phyloP scores from a whole-genome alignment of 176 grass and related monocot species.

The Oryza glumipatula region DNA sequence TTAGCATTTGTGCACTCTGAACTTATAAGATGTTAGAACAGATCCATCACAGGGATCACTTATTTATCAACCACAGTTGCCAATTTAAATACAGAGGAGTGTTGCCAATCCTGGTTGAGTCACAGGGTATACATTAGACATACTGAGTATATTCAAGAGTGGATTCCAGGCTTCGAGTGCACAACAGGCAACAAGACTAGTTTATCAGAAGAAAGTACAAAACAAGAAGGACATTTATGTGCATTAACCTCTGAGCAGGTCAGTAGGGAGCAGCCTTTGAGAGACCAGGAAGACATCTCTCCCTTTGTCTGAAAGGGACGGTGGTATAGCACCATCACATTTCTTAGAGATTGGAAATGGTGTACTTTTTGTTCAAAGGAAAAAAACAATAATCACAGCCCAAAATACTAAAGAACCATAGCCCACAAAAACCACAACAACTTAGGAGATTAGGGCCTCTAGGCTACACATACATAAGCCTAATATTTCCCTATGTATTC shows the following conservation, averaged over 20 bases:
- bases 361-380: conserved; percentile 12
- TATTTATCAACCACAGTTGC: conserved; percentile 15
- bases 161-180: neutral
- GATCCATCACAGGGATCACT: conserved; percentile 2
- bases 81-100: conserved; percentile 23
- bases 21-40: conserved; percentile 8
- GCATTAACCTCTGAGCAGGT: neutral
- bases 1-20: neutral
- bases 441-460: neutral
- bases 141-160: neutral
- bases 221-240: neutral
- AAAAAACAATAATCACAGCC: conserved; percentile 14
- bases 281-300: neutral
- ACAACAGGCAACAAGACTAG: conserved; percentile 1
- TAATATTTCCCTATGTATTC: conserved; percentile 16
- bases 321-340: neutral
- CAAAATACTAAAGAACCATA: conserved; percentile 14
- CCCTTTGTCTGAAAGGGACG: neutral
- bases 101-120: neutral
- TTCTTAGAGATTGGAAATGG: neutral
- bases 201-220: conserved; percentile 17
- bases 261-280: neutral
- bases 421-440: neutral
- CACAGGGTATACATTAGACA: neutral
- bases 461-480: neutral